Evolutionary conservation across 306 rosid species (phyloP), one percentile per base, ranked within the genome.

Genomic region (Cucurbita ficifolia): DNA sequence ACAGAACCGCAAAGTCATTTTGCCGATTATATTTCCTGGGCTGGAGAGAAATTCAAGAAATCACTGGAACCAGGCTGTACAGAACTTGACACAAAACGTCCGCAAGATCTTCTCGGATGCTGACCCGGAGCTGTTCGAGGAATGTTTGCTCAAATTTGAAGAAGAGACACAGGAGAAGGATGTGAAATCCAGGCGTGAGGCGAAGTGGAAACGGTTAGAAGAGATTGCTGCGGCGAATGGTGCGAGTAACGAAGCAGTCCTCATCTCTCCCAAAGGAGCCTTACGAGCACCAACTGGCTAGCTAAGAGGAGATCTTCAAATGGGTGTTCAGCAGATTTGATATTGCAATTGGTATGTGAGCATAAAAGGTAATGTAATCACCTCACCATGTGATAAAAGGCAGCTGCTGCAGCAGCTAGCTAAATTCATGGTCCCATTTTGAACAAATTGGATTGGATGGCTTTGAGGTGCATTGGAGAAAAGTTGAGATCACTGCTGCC

Each of bases 11-110:
- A 82, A 78, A 70, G 73, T 80, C 6, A 85, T 94, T 72, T 89
- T 94, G 80, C 97, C 99, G 64, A 82, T 94, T 52, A 87, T 94
- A 63, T 88, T 94, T 71, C 96, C 99, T 54, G 83, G 97, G 2
- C 75, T 94, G 76, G 97, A 94, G 85, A 78, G 81, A 61, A 94
- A 94, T 73, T 76, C 91, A 42, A 81, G 83, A 77, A 83, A 71
- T 81, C 99, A 94, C 79, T 94, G 99, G 99, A 91, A 89, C 84
- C 92, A 83, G 81, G 97, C 99, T 0, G 99, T 94, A 59, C 94
- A 90, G 81, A 94, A 87, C 85, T 81, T 94, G 79, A 94, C 99
- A 8, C 61, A 81, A 58, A 94, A 94, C 17, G 96, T 94, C 29
- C 84, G 95, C 68, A 94, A 91, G 89, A 89, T 91, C 74, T 91